Evolutionary conservation across 2,329 filamentous ascomycete species (phyloP).

Genomic region (Pseudogymnoascus destructans): DNA sequence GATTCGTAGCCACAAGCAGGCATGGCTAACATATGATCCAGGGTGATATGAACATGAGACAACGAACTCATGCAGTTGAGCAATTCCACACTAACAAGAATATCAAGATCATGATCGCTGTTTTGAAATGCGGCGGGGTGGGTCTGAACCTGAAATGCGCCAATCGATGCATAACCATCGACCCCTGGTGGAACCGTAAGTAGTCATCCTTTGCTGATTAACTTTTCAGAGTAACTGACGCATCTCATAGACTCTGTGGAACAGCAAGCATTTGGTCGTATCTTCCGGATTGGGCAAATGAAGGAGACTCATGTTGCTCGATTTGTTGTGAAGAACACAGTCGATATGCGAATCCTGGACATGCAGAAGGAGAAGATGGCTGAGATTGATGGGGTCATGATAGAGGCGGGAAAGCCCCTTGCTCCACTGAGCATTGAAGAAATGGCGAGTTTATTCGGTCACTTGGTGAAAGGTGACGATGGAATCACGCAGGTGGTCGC

Average conservation of each 20-base stretch:
- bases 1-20: not conserved
- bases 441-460: conserved; percentile 34
- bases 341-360: conserved; percentile 42
- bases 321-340: conserved; percentile 40
- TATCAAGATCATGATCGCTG: conserved; percentile 38
- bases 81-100: conserved; percentile 31
- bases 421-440: conserved; percentile 25
- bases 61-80: conserved; percentile 34
- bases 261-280: conserved; percentile 47
- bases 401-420: conserved; percentile 14
- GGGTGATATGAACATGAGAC: conserved; percentile 34
- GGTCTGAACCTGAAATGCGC: conserved; percentile 46
- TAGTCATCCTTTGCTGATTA: not conserved
- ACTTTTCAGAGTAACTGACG: not conserved
- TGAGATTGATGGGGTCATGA: conserved; percentile 29
- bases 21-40: conserved; percentile 22
- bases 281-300: conserved; percentile 51
- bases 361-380: conserved; percentile 45
- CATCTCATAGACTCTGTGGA: conserved; percentile 29
- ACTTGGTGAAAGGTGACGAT: conserved; percentile 27
- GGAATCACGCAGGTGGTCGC: conserved; percentile 22
- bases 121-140: conserved; percentile 41
- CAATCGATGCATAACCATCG: conserved; percentile 31
- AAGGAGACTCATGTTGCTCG: conserved; percentile 46
- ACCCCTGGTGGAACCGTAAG: conserved; percentile 28